These are phyloP conservation scores for Naumovozyma dairenensis DNA, from an alignment of 805 yeast genomes.

Conservation along the genomic window DNA sequence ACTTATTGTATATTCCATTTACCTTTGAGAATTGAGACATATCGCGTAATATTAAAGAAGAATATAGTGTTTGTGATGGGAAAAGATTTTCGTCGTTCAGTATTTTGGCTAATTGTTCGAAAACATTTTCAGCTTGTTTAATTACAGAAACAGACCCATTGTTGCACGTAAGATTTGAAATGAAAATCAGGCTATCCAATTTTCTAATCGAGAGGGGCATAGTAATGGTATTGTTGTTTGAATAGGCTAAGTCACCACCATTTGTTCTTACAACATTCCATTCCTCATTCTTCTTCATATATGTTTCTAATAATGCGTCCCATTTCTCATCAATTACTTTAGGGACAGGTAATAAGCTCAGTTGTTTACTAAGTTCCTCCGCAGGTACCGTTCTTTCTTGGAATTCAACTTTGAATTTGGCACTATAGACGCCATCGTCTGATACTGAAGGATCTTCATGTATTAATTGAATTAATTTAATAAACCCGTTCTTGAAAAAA, in stretches of 20 bases:
- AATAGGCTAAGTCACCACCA: no score
- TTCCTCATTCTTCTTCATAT: no score
- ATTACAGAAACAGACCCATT: constrained; percentile 19
- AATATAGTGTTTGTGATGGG: constrained; percentile 43
- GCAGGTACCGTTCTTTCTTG: constrained; percentile 30
- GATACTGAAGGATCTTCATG: constrained; percentile 34
- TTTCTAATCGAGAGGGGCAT: constrained; percentile 9
- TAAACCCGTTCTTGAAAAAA: constrained; percentile 49
- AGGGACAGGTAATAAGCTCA: constrained; percentile 32
- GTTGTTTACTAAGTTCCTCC: constrained; percentile 11
- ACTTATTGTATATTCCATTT: constrained; percentile 48
- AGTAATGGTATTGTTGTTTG: no score
- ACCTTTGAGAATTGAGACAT: constrained; percentile 57
- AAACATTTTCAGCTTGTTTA: constrained; percentile 41
- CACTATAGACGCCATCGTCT: constrained; percentile 62
- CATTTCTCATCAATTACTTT: constrained; percentile 16
- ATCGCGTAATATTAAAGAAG: constrained; percentile 49
- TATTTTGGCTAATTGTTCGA: constrained; percentile 33
- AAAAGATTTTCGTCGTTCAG: constrained; percentile 27
- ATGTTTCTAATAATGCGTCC: constrained; percentile 11
- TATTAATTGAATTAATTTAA: constrained; percentile 34
- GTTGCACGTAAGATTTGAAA: constrained; percentile 36
- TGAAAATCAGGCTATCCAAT: constrained; percentile 28
- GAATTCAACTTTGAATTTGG: constrained; percentile 45
- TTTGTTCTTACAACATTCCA: no score